These are phyloP conservation scores for Saccharata proteae DNA, from an alignment of 2,329 filamentous ascomycete species.

Conservation along the genomic window DNA sequence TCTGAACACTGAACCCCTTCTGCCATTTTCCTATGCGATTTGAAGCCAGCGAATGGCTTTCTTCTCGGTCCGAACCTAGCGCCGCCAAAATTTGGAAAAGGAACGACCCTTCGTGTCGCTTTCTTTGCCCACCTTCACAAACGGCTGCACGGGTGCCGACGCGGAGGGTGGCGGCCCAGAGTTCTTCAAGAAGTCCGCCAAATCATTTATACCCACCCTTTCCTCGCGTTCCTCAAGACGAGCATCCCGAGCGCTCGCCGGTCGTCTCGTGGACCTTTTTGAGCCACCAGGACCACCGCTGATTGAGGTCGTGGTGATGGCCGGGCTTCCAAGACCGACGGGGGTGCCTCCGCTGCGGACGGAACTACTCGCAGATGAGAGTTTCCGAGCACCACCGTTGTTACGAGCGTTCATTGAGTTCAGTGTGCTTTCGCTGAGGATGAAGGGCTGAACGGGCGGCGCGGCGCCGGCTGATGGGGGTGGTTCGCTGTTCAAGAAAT, in stretches of 20 bases:
- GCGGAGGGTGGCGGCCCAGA: constrained; percentile 25
- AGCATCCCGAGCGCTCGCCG: constrained; percentile 1
- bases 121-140: constrained; percentile 7
- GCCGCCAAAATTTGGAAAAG: too few relatives aligned
- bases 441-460: constrained; percentile 18
- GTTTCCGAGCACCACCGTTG: constrained; percentile 5
- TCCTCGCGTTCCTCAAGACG: constrained; percentile 3
- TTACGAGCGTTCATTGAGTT: constrained; percentile 5
- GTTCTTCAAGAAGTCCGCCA: constrained; percentile 32
- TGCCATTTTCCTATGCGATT: too few relatives aligned
- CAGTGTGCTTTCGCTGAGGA: constrained; percentile 9
- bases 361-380: too few relatives aligned
- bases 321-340: background rate
- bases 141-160: constrained; percentile 2
- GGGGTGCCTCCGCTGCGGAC: too few relatives aligned
- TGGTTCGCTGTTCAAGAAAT: constrained; percentile 59
- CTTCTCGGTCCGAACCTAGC: too few relatives aligned
- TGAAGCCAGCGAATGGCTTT: too few relatives aligned
- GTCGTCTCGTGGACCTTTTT: too few relatives aligned
- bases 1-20: too few relatives aligned
- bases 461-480: constrained; percentile 37
- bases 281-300: too few relatives aligned
- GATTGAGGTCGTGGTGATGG: background rate
- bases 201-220: constrained; percentile 17
- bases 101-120: too few relatives aligned